Base-by-base conservation (phyloP, 352 stramenopile species). In the Globisporangium ultimum region DNA sequence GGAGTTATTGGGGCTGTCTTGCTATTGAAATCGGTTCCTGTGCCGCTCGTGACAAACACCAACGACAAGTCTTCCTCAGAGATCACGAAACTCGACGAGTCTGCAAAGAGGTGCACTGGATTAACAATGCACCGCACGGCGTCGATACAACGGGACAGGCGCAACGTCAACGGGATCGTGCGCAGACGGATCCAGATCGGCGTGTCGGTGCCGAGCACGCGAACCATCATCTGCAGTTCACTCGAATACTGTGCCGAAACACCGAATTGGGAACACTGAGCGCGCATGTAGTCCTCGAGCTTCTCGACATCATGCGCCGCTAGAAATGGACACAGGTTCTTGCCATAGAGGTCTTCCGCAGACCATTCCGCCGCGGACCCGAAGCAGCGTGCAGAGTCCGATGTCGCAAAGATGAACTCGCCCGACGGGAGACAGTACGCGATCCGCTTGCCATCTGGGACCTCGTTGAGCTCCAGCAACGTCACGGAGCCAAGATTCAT, bases 91-190 rank as follows among this genome's bases (percentile, higher is more conserved):
- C 74, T 87, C 1, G 82, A 91, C 28, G 72, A 72, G 64, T 94
- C 80, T 0, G 79, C 80, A 51, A 91, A 94, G 41, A 71, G 59
- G 12, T 82, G 57, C n/a, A 73, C 47, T 18, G 48, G 68, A 21
- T 68, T 71, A 22, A 78, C 54, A 24, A 75, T 72, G 18, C 65
- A 52, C 53, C 55, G 74, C 38, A 92, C 79, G 2, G 79, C 86
- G 58, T 94, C 85, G 49, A 94, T 89, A 58, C 85, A 94, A 38
- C 85, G 82, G 65, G 88, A 74, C 57, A 94, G 69, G 3, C 85
- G 82, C 32, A 94, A 63, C 36, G 80, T 89, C 5, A 92, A 59
- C 17, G 85, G 74, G 22, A 88, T 67, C 4, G 79, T 85, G 52
- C 70, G 74, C 8, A 89, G 53, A 9, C 78, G 79, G 28, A 91